Evolutionary conservation across 2,329 filamentous ascomycete species (phyloP).

Genomic region (Grosmannia serpens): DNA sequence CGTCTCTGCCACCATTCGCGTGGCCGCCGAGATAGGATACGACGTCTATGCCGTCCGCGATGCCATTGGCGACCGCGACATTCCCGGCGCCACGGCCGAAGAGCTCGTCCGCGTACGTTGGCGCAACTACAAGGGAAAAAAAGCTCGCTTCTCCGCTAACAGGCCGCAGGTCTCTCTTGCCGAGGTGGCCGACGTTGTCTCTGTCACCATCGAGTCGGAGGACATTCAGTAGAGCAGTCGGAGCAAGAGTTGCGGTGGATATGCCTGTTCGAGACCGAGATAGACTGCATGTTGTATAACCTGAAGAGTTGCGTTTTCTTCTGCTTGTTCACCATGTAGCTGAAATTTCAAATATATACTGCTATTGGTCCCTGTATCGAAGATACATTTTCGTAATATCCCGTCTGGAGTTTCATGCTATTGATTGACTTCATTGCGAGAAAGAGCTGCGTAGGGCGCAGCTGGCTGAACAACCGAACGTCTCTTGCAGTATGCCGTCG

Average conservation of each 20-base stretch:
- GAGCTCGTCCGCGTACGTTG: slow-evolving; percentile 3
- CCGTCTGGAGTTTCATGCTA: too few species aligned
- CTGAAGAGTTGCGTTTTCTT: too few species aligned
- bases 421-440: too few species aligned
- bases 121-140: too few species aligned
- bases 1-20: slow-evolving; percentile 43
- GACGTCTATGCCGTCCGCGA: slow-evolving; percentile 52
- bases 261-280: not conserved
- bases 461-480: too few species aligned
- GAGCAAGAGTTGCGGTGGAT: not conserved
- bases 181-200: slow-evolving; percentile 5
- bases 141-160: not conserved
- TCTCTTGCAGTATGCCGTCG: too few species aligned
- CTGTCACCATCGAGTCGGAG: slow-evolving; percentile 4
- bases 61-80: slow-evolving; percentile 53
- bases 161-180: slow-evolving; percentile 1
- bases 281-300: not conserved
- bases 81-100: slow-evolving; percentile 28
- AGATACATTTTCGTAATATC: too few species aligned
- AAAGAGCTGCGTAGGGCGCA: too few species aligned
- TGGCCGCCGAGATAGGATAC: slow-evolving; percentile 48
- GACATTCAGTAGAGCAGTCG: not conserved
- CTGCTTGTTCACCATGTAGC: too few species aligned
- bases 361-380: too few species aligned
- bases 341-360: too few species aligned